Conservation (phyloP, 129 eudicot genomes). For the Chrysanthemum lavandulifolium region DNA sequence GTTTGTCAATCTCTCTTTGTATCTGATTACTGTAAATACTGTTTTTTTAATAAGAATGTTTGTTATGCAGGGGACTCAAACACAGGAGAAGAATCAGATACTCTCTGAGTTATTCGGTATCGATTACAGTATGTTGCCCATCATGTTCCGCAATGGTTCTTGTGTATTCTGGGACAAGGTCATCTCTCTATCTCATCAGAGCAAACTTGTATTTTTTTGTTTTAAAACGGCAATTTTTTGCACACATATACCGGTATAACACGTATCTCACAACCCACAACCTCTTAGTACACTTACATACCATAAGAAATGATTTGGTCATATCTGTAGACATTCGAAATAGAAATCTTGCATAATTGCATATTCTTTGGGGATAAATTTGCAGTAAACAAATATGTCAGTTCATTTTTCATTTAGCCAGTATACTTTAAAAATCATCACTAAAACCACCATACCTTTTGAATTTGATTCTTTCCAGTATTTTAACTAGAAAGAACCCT, state of each 20-base stretch:
- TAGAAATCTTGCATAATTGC: not conserved
- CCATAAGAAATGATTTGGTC: too few relatives aligned
- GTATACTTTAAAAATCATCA: too few relatives aligned
- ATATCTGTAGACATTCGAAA: not conserved
- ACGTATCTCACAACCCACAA: too few relatives aligned
- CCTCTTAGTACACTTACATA: too few relatives aligned
- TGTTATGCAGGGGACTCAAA: slow-evolving; percentile 80
- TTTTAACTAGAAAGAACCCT: too few relatives aligned
- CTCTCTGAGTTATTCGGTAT: slow-evolving; percentile 47
- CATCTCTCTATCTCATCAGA: not conserved
- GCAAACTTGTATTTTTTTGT: not conserved
- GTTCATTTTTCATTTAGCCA: too few relatives aligned
- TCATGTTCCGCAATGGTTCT: slow-evolving; percentile 84
- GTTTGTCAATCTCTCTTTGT: too few relatives aligned
- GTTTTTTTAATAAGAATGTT: not conserved
- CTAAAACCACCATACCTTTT: too few relatives aligned
- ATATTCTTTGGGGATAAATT: not conserved
- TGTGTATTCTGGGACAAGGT: slow-evolving; percentile 79
- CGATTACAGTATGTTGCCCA: slow-evolving; percentile 51
- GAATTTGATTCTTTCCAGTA: too few relatives aligned
- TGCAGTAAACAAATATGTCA: not conserved
- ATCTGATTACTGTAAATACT: too few relatives aligned
- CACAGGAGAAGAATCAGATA: slow-evolving; percentile 70
- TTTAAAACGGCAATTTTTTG: too few relatives aligned
- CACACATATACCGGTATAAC: too few relatives aligned